A percentile compares a stretch with the other conserved stretches of the same genome.
Conservation (phyloP, 2,329 filamentous ascomycete genomes). For the Exophiala mesophila region DNA sequence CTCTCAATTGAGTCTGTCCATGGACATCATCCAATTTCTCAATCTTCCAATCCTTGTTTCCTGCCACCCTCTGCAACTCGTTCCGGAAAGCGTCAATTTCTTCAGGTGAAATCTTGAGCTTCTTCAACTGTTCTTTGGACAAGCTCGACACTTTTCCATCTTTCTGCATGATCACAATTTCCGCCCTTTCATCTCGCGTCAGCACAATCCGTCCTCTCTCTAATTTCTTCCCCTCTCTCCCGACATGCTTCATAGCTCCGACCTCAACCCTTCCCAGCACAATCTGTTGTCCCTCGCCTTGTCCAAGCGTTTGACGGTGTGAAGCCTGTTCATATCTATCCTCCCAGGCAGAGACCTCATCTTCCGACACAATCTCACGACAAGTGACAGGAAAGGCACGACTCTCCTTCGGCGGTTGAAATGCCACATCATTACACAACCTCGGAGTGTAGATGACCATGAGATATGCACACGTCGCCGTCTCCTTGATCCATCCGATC, state of each 20-base stretch:
- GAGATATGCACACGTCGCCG: conserved; percentile 83
- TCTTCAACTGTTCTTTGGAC: conserved; percentile 62
- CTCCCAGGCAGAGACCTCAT: conserved; percentile 47
- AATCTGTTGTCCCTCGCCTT: conserved; percentile 33
- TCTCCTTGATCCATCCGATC: conserved; percentile 90
- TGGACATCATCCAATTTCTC: conserved; percentile 67
- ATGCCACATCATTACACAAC: conserved; percentile 81
- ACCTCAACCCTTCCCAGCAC: conserved; percentile 56
- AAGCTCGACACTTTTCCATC: conserved; percentile 59
- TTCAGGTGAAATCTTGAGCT: conserved; percentile 61
- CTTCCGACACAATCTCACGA: conserved; percentile 60
- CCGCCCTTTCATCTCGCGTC: conserved; percentile 45
- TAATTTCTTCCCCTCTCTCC: conserved; percentile 51
- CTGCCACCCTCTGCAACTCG: conserved; percentile 63
- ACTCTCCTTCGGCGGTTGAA: conserved; percentile 73
- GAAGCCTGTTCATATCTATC: conserved; percentile 27
- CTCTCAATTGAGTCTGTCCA: conserved; percentile 61
- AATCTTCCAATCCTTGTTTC: conserved; percentile 71
- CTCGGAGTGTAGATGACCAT: conserved; percentile 90
- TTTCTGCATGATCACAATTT: conserved; percentile 51
- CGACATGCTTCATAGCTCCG: conserved; percentile 53
- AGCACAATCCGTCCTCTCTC: conserved; percentile 54
- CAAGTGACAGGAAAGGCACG: conserved; percentile 73
- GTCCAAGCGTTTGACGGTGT: conserved; percentile 30
- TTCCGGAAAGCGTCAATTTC: conserved; percentile 65